Base-by-base conservation (phyloP, 768 basidiomycete genomes). In the Heimioporus sp. region DNA sequence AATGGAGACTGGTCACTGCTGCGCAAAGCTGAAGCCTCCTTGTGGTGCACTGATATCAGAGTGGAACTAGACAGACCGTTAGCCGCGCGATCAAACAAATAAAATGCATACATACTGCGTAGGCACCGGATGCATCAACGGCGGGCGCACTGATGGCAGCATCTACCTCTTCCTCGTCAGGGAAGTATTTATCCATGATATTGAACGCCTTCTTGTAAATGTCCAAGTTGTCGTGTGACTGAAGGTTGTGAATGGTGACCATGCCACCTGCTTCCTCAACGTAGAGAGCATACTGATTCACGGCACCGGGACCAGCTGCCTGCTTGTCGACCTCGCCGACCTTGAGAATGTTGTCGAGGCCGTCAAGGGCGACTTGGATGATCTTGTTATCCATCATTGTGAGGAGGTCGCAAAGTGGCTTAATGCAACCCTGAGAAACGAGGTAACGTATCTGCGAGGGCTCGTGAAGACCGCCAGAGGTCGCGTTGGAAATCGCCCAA, bases 371-470 rank as follows among this genome's bases (percentile, higher is more conserved):
- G 37, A 98, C 96, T 72, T 93, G 90, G 61, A 99, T 99, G 61
- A 98, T 97, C 78, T 99, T 99, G 82, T 98, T 98, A 75, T 99
- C 97, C 93, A 98, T 95, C 81, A 94, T 96, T 24, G 85, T 87
- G 52, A 99, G 80, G 46, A 99, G 76, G 64, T 99, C 97, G 68
- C 97, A 99, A 28, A 99, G 79, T 15, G 97, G 97, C 73, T 98
- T 98, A 76, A 99, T 98, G 76, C 94, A 97, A 31, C 97, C 97
- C 70, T 98, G 97, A 20, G 85, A 80, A 49, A 99, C 97, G 52
- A 99, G 90, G 74, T 98, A 99, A 48, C 97, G 89, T 63, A 99
- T 99, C 69, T 98, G 96, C 28, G 87, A 76, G 30, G 97, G 97
- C 67, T 99, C 95, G 65, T 95, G 93, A 21, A 98, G 81, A 53